A percentile compares a stretch with the other conserved stretches of the same genome.
Conservation (phyloP, 1,139 yeast species). For the Magnusiomyces magnusii region DNA sequence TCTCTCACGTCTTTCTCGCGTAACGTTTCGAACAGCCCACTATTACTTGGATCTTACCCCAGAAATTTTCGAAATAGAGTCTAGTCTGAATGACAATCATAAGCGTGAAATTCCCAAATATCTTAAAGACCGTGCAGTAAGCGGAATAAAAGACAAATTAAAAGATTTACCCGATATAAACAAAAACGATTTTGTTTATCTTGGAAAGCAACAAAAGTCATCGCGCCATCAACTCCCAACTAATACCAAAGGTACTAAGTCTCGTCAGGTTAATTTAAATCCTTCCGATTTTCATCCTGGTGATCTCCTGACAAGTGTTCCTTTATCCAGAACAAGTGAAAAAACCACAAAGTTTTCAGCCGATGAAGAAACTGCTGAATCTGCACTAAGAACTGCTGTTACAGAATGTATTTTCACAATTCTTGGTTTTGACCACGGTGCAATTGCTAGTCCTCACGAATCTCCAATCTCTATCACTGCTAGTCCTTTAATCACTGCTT, state of each 20-base stretch:
- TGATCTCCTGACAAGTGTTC: slow-evolving; percentile 74
- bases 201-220: slow-evolving; percentile 6
- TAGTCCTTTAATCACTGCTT: slow-evolving; percentile 10
- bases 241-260: slow-evolving; percentile 24
- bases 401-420: slow-evolving; percentile 67
- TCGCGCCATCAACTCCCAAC: slow-evolving; percentile 5
- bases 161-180: slow-evolving; percentile 16
- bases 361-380: slow-evolving; percentile 72
- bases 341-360: slow-evolving; percentile 39
- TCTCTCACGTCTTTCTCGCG: slow-evolving; percentile 75
- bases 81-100: slow-evolving; percentile 48
- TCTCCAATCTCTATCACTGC: background rate
- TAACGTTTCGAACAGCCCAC: slow-evolving; percentile 86
- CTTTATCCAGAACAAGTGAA: slow-evolving; percentile 49
- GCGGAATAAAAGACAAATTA: slow-evolving; percentile 34
- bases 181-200: slow-evolving; percentile 5
- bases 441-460: slow-evolving; percentile 9
- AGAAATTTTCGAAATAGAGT: slow-evolving; percentile 74
- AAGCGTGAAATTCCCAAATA: slow-evolving; percentile 53
- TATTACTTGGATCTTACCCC: slow-evolving; percentile 76
- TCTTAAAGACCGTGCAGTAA: slow-evolving; percentile 50
- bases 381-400: slow-evolving; percentile 58
- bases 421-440: slow-evolving; percentile 53
- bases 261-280: slow-evolving; percentile 60
- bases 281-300: slow-evolving; percentile 70